phyloP scores from a whole-genome alignment of 2,329 filamentous ascomycete species.

The Botryosphaeria agaves region DNA sequence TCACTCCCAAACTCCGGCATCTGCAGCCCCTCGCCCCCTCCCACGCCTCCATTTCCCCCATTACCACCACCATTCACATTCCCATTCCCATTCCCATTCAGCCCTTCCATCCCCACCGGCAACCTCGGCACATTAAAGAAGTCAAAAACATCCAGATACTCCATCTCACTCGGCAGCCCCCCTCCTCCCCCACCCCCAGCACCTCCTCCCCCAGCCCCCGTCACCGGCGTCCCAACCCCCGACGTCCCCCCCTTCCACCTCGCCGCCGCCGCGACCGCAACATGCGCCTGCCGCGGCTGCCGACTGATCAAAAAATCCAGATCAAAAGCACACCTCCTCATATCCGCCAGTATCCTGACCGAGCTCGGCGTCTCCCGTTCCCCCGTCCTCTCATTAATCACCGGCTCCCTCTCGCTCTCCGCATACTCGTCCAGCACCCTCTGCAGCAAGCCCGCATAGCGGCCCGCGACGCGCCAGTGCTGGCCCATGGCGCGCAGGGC shows the following conservation, averaged over 20 bases:
- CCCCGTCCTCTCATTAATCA: slow-evolving; percentile 39
- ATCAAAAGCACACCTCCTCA: slow-evolving; percentile 81
- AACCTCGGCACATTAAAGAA: slow-evolving; percentile 85
- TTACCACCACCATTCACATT: slow-evolving; percentile 9
- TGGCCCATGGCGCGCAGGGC: slow-evolving; percentile 64
- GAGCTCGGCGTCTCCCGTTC: slow-evolving; percentile 65
- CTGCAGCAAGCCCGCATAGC: slow-evolving; percentile 64
- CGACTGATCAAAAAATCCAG: slow-evolving; percentile 77
- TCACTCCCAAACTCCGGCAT: slow-evolving; percentile 29
- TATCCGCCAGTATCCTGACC: slow-evolving; percentile 76
- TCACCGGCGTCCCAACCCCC: slow-evolving; percentile 45
- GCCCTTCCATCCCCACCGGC: slow-evolving; percentile 22
- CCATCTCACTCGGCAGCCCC: slow-evolving; percentile 72
- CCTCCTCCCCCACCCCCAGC: too few relatives aligned
- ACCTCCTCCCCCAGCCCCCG: too few relatives aligned
- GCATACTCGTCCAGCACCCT: slow-evolving; percentile 74
- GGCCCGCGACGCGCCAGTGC: slow-evolving; percentile 71
- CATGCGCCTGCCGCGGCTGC: slow-evolving; percentile 41
- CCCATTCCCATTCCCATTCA: slow-evolving; percentile 10
- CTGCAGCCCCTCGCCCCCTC: slow-evolving; percentile 1
- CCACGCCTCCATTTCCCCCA: slow-evolving; percentile 6
- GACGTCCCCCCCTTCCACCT: too few relatives aligned
- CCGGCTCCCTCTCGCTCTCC: slow-evolving; percentile 48
- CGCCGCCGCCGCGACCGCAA: slow-evolving; percentile 15
- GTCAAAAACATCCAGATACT: slow-evolving; percentile 84